phyloP scores from a whole-genome alignment of 2,329 filamentous ascomycete genomes.

The Aureobasidium pullulans region DNA sequence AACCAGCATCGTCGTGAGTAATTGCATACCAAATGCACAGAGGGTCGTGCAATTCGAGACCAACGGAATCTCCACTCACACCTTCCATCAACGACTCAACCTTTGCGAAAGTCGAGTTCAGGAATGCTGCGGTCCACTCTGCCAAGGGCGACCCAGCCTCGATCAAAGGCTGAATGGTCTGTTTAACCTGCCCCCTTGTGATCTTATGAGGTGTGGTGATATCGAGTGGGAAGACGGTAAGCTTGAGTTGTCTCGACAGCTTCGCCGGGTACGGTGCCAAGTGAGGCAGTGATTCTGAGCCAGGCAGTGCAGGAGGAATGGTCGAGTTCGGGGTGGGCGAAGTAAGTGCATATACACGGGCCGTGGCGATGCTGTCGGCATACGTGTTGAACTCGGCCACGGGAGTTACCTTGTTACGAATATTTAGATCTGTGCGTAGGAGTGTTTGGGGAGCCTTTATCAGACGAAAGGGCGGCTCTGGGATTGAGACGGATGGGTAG shows the following conservation, averaged over 20 bases:
- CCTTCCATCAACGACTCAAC: slow-evolving; percentile 33
- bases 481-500: slow-evolving; percentile 19
- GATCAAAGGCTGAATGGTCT: slow-evolving; percentile 24
- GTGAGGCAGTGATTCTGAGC: slow-evolving; percentile 17
- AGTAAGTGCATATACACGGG: slow-evolving; percentile 43
- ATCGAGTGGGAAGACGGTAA: slow-evolving; percentile 43
- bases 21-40: slow-evolving; percentile 29
- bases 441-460: slow-evolving; percentile 32
- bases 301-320: slow-evolving; percentile 55
- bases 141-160: slow-evolving; percentile 35
- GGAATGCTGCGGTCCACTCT: slow-evolving; percentile 39
- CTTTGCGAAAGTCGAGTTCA: slow-evolving; percentile 39
- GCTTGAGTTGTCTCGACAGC: slow-evolving; percentile 34
- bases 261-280: slow-evolving; percentile 34
- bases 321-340: slow-evolving; percentile 61
- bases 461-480: slow-evolving; percentile 30
- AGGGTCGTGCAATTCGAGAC: slow-evolving; percentile 42
- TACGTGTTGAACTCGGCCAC: slow-evolving; percentile 93
- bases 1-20: slow-evolving; percentile 20
- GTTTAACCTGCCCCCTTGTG: slow-evolving; percentile 32
- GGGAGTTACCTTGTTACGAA: slow-evolving; percentile 53
- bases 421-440: slow-evolving; percentile 22
- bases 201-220: slow-evolving; percentile 40
- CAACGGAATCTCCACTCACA: slow-evolving; percentile 29
- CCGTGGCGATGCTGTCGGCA: slow-evolving; percentile 57